Percentiles rank a stretch among this genome's conserved stretches.
Evolutionary conservation across 148 eudicot species (phyloP).

Genomic region (Vaccinium macrocarpon): DNA sequence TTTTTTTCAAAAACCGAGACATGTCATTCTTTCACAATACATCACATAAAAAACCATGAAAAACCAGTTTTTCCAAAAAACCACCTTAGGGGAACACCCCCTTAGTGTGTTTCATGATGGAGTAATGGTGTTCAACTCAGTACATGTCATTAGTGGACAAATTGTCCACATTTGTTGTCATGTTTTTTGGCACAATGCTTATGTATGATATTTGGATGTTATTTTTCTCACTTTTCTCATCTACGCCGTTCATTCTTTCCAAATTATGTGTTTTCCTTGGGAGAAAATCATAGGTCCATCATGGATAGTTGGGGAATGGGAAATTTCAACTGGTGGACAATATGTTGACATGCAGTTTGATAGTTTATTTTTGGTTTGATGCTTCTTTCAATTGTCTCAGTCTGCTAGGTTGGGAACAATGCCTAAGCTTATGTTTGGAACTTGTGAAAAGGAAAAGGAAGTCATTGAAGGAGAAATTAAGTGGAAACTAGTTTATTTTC

Average conservation of each 20-base stretch:
- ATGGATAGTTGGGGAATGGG: neutral
- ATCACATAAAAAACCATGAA: no score
- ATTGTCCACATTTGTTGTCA: neutral
- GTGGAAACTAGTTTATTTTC: no score
- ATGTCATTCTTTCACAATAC: no score
- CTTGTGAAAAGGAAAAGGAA: no score
- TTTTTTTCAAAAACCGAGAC: no score
- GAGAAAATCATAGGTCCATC: neutral
- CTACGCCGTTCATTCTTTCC: neutral
- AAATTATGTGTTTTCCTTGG: neutral
- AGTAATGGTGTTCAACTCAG: neutral
- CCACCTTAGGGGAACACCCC: no score
- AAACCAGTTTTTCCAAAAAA: no score
- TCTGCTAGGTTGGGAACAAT: slow-evolving; percentile 4
- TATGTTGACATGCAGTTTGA: neutral
- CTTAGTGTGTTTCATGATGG: neutral
- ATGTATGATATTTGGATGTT: neutral
- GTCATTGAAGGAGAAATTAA: no score
- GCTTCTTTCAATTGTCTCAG: slow-evolving; percentile 7
- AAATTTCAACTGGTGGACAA: neutral
- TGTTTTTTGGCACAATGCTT: neutral
- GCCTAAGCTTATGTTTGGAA: no score
- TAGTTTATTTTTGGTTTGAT: slow-evolving; percentile 3
- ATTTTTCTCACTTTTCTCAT: neutral
- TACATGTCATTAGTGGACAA: neutral